Base-by-base conservation (phyloP, 371 early-diverging fungal genomes). In the Mortierella sp. region DNA sequence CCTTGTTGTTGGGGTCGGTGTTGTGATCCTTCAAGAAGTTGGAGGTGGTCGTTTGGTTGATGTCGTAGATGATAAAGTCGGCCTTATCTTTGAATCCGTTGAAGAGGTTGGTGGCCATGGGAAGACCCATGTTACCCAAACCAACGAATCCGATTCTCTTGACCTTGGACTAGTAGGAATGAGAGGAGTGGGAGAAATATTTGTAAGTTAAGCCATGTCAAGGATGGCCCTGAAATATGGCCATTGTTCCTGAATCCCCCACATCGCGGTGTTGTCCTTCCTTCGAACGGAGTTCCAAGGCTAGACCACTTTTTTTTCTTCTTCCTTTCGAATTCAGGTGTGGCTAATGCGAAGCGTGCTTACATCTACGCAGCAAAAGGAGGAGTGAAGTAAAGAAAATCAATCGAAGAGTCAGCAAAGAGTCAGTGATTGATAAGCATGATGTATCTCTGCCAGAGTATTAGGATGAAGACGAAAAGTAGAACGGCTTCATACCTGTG, bases 71-170 rank as follows among this genome's bases (percentile, higher is more conserved):
- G 72, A 94, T 83, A 35, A 98, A 91, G 8, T 89, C 83, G 3
- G 88, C 83, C 68, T 87, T 82, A 38, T 90, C 87, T 79, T 96
- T 95, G 35, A 86, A 86, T 32, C 87, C 87, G 72, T 87, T 75
- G 80, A 90, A 92, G 27, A 99, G 90, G 87, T 99, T 98, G 79
- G 90, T 92, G 74, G 98, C 98, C 99, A 99, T 99, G 68, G 93
- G 94, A 78, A 89, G 91, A 29, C 97, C 97, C 99, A 99, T 99
- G 88, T 97, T 96, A 11, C 99, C 99, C 43, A 99, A 92, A 14
- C 99, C 99, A 71, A 98, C 96, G 82, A 99, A 97, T 16, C 99
- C 99, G 74, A 96, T 90, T 3, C 93, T 83, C 74, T 90, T 82
- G 73, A 81, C 88, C 76, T 86, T 89, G 76, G 77, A 84, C 83